Evolutionary conservation across 2,329 filamentous ascomycete species (phyloP), one percentile per base, ranked within the genome.

Genomic region (Penicillium sp.): DNA sequence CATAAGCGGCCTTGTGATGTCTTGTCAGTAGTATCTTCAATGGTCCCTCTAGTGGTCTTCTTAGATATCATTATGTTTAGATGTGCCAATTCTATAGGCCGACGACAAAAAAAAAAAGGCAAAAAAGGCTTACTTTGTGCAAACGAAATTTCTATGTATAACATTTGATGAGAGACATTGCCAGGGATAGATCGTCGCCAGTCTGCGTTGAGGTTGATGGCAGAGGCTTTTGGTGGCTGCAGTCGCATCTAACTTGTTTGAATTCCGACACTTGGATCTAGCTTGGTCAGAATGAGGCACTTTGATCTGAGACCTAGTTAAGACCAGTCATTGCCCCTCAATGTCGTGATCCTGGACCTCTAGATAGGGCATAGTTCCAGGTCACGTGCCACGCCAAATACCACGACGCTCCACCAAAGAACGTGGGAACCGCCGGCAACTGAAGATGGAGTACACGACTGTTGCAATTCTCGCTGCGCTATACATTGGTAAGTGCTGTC

Each of bases 391-490:
- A 4, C 4, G 25, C 30, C 11, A 42, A 36, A 45, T 45, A 45
- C 36, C 35, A 40, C 49, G 17, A 33, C 44, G 46, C 52, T 58
- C 59, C 54, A 56, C 59, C 37, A 41, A 50, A 31, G 14, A 48
- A 28, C 49, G 9, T 38, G 22, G 26, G 35, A 35, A 50, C 40
- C 48, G 50, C 36, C 48, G 53, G 57, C 57, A 48, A 44, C 37
- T 56, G 55, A 65, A 49, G 44, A 65, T 65, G 63, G 60, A 65
- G 53, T 54, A 63, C 41, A 58, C 56, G 33, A 64, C 60, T 44
- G 36, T 63, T 46, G 37, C 63, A 40, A 61, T 65, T 56, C 33
- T 64, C 33, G 38, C 57, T 42, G 56, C 50, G 4, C 40, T 63
- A 17, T 65, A 58, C 28, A 58, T 65, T 25, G 61, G 63, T 66